Percentiles rank a stretch among this genome's conserved stretches.
These are phyloP conservation scores for Carpinus viminea DNA, from an alignment of 306 rosid species.

Conservation along the genomic window DNA sequence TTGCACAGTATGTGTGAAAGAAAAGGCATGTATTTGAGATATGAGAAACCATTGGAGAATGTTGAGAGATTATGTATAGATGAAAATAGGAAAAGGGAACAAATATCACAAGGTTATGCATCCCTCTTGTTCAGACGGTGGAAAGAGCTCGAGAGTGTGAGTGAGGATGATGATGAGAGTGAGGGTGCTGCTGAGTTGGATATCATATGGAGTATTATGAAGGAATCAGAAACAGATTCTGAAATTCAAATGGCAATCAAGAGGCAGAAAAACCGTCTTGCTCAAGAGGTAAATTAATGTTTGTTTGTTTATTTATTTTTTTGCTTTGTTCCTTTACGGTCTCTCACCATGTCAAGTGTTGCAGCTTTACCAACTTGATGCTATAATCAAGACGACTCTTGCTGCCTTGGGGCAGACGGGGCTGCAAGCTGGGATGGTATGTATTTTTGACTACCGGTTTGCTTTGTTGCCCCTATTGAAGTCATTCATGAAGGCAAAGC, in stretches of 20 bases:
- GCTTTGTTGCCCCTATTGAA: background rate
- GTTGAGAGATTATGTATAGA: background rate
- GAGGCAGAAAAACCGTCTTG: background rate
- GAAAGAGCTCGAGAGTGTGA: background rate
- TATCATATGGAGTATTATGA: background rate
- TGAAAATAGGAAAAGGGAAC: background rate
- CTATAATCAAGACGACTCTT: too few relatives aligned
- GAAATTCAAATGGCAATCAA: background rate
- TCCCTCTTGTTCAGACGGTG: background rate
- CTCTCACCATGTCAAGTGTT: too few relatives aligned
- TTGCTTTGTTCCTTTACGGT: too few relatives aligned
- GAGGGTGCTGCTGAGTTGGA: background rate
- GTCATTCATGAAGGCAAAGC: background rate
- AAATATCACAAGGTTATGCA: background rate
- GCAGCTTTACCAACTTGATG: too few relatives aligned
- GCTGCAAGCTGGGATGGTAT: background rate
- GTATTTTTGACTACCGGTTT: background rate
- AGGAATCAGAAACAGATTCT: background rate
- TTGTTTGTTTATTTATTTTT: too few relatives aligned
- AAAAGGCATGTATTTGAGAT: background rate
- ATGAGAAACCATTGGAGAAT: background rate
- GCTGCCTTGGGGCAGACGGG: background rate
- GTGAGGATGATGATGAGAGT: background rate
- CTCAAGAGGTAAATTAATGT: background rate
- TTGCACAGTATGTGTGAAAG: background rate